Base-by-base conservation (phyloP, 192 early-diverging fungal species). In the Coemansia sp. region DNA sequence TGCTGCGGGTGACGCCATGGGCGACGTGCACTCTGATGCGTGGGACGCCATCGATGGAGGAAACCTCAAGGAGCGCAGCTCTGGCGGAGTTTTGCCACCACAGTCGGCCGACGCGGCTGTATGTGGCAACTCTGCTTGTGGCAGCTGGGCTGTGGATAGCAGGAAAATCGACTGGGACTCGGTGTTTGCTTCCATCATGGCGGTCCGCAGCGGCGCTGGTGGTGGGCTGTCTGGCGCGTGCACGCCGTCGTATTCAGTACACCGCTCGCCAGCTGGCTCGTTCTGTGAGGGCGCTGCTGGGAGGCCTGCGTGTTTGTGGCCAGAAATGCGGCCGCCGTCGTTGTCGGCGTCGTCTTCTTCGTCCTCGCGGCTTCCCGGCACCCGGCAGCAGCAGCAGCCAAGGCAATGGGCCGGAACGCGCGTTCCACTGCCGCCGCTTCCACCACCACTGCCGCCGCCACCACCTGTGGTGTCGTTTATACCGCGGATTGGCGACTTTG, bases 401-500 rank as follows among this genome's bases (percentile, higher is more conserved):
- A n/a, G n/a, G n/a, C n/a, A n/a, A n/a, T n/a, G n/a, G n/a, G n/a
- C n/a, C n/a, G n/a, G n/a, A n/a, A n/a, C n/a, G n/a, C n/a, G n/a
- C n/a, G n/a, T n/a, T n/a, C n/a, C n/a, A n/a, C n/a, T n/a, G n/a
- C n/a, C n/a, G n/a, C n/a, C n/a, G n/a, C n/a, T n/a, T n/a, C n/a
- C n/a, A 3, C 27, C 35, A 25, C 18, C 32, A 22, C 34, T 29
- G 39, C 29, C 40, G 31, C 40, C 56, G 11, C 51, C 69, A 11
- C 45, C 32, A n/a, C 45, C 56, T 14, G 39, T 50, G 30, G 65
- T 75, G n/a, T 56, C 65, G 42, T 63, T 75, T 63, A 75, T 75
- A 17, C 65, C 65, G 14, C 56, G 65, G 15, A 91, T 99, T 67
- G 97, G 97, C 4, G 97, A 99, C 60, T 99, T 99, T 81, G 97